Percentiles rank a stretch among this genome's conserved stretches.
These are phyloP conservation scores for Eucalyptus sp. DNA, from an alignment of 345 rosid species.

Conservation along the genomic window DNA sequence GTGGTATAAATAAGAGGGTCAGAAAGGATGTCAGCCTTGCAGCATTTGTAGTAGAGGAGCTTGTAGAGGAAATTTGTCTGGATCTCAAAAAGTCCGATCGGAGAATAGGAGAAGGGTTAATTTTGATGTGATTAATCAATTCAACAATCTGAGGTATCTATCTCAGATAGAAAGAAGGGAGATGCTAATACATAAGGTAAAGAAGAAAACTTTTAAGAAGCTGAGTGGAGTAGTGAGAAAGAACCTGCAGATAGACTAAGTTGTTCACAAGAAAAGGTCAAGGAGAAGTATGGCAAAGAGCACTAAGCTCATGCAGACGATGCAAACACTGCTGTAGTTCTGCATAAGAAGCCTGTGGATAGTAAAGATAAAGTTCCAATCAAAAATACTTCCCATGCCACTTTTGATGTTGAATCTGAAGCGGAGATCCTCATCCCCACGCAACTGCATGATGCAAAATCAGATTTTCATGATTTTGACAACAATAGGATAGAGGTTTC, in stretches of 20 bases:
- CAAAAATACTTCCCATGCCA: not conserved
- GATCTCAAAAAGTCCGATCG: not conserved
- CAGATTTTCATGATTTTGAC: constrained; percentile 58
- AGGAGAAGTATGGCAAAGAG: not conserved
- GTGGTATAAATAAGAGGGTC: not conserved
- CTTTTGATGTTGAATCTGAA: not conserved
- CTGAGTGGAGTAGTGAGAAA: constrained; percentile 6
- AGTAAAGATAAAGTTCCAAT: not conserved
- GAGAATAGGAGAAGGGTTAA: not conserved
- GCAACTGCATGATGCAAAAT: constrained; percentile 36
- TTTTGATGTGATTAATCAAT: not conserved
- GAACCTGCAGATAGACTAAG: not conserved
- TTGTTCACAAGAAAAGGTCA: not conserved
- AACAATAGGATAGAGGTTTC: constrained; percentile 28
- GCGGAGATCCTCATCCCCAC: not conserved
- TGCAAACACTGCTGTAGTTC: not conserved
- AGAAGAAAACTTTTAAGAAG: constrained; percentile 10
- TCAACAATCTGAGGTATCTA: not conserved
- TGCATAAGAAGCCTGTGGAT: not conserved
- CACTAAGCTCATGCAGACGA: not conserved
- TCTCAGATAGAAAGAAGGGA: constrained; percentile 2
- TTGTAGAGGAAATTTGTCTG: not conserved
- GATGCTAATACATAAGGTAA: constrained; percentile 17
- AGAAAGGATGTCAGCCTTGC: not conserved
- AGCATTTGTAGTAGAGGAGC: not conserved